Conservation (phyloP, 2,329 filamentous ascomycete genomes). For the Rhynchosporium agropyri region DNA sequence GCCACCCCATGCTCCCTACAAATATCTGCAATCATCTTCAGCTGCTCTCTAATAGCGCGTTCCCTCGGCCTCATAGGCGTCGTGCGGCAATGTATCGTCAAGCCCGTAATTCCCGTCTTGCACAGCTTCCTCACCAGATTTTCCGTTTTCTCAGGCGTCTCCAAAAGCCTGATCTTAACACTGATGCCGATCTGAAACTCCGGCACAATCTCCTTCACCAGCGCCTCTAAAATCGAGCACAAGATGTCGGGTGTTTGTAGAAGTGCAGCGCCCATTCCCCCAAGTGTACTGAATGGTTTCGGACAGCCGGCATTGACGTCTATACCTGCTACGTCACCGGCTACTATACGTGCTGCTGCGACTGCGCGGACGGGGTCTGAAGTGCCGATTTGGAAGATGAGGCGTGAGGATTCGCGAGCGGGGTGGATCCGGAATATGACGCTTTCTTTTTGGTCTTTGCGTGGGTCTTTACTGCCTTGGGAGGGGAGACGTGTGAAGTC, state of each 20-base stretch:
- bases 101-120: conserved; percentile 83
- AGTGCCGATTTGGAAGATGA: conserved; percentile 93
- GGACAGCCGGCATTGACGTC: conserved; percentile 98
- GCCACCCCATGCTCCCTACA: conserved; percentile 86
- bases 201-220: conserved; percentile 77
- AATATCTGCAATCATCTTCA: conserved; percentile 79
- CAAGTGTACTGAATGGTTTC: conserved; percentile 90
- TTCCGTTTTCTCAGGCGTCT: conserved; percentile 75
- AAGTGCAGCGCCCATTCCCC: conserved; percentile 94
- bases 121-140: conserved; percentile 76
- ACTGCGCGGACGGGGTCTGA: conserved; percentile 82
- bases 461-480: conserved; percentile 63
- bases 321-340: conserved; percentile 86
- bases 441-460: conserved; percentile 59
- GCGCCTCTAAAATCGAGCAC: conserved; percentile 76
- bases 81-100: conserved; percentile 95
- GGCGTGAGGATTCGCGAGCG: conserved; percentile 68
- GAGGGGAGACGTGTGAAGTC: conserved; percentile 82
- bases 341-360: conserved; percentile 80
- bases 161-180: conserved; percentile 91
- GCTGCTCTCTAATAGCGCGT: conserved; percentile 80
- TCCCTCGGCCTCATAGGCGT: conserved; percentile 94
- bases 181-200: conserved; percentile 89
- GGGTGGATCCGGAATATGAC: conserved; percentile 87
- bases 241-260: conserved; percentile 83